Percentiles rank a stretch among this genome's conserved stretches.
These are phyloP conservation scores for Alternaria conjuncta DNA, from an alignment of 2,329 filamentous ascomycete genomes.

Conservation along the genomic window DNA sequence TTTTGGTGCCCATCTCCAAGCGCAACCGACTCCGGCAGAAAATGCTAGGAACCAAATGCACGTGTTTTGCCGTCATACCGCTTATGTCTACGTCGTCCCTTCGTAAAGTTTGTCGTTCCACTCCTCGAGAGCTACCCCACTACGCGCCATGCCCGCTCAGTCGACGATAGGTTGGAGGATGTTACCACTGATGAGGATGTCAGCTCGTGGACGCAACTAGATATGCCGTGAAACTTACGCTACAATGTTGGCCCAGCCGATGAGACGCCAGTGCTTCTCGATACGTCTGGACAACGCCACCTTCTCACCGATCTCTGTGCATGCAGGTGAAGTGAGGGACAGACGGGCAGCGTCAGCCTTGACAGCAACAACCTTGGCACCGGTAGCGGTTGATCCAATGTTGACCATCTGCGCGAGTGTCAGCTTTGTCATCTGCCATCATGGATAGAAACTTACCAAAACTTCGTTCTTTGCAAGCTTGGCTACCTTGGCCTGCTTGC, in stretches of 20 bases:
- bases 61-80: constrained; percentile 23
- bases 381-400: constrained; percentile 96
- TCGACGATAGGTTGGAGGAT: constrained; percentile 47
- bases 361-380: constrained; percentile 95
- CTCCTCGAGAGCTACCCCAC: constrained; percentile 7
- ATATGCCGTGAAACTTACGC: constrained; percentile 42
- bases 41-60: constrained; percentile 43
- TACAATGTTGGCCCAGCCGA: constrained; percentile 53
- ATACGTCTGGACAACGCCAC: constrained; percentile 95
- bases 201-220: constrained; percentile 14
- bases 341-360: constrained; percentile 98
- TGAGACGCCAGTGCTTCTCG: constrained; percentile 89
- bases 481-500: constrained; percentile 98
- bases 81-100: constrained; percentile 20
- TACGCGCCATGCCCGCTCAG: constrained; percentile 16
- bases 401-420: constrained; percentile 77
- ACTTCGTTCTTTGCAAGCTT: constrained; percentile 99
- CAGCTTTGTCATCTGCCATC: constrained; percentile 6
- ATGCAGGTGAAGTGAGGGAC: constrained; percentile 88
- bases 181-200: constrained; percentile 41
- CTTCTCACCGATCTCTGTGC: constrained; percentile 98
- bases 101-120: constrained; percentile 20
- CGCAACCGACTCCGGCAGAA: constrained; percentile 38
- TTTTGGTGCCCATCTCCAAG: constrained; percentile 35
- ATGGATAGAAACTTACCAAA: constrained; percentile 55